phyloP scores from a whole-genome alignment of 192 early-diverging fungal genomes.

The Coemansia sp. region DNA sequence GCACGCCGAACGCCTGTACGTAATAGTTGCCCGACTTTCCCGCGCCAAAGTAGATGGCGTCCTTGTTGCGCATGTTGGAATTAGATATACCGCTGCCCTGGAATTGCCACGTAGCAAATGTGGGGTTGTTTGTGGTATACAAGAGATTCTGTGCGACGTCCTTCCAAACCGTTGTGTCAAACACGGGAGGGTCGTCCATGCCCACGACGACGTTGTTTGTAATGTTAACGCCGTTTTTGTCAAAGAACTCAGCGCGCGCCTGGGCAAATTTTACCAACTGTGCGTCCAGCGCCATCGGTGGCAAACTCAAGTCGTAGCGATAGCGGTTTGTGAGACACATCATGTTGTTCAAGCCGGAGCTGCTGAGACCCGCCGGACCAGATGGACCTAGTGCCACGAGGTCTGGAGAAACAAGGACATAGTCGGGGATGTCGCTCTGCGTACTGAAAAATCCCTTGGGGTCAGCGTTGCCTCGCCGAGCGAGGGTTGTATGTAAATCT shows the following conservation, averaged over 20 bases:
- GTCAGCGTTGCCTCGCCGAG: background rate
- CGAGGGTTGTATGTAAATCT: background rate
- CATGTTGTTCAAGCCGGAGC: slow-evolving; percentile 35
- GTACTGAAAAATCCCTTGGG: slow-evolving; percentile 6
- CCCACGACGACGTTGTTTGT: slow-evolving; percentile 12
- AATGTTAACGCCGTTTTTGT: background rate
- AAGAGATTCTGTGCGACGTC: slow-evolving; percentile 37
- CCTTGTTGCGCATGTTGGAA: slow-evolving; percentile 10
- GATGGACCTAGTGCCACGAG: slow-evolving; percentile 38
- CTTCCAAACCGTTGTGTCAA: slow-evolving; percentile 29
- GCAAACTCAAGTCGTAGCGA: slow-evolving; percentile 21
- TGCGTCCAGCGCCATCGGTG: slow-evolving; percentile 34
- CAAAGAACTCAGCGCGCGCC: slow-evolving; percentile 28
- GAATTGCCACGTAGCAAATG: slow-evolving; percentile 42
- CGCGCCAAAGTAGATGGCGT: slow-evolving; percentile 26
- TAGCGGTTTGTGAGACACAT: slow-evolving; percentile 36
- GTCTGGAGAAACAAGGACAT: slow-evolving; percentile 43
- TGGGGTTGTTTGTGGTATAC: slow-evolving; percentile 26
- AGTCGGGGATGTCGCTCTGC: slow-evolving; percentile 28
- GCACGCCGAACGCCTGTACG: slow-evolving; percentile 42
- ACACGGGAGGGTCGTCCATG: slow-evolving; percentile 3
- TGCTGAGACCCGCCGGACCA: slow-evolving; percentile 16
- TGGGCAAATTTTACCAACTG: slow-evolving; percentile 39
- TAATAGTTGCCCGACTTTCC: slow-evolving; percentile 31
- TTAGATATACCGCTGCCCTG: slow-evolving; percentile 2